Conservation (phyloP, 495 filamentous ascomycete genomes). For the Hypoxylon crocopeplum region DNA sequence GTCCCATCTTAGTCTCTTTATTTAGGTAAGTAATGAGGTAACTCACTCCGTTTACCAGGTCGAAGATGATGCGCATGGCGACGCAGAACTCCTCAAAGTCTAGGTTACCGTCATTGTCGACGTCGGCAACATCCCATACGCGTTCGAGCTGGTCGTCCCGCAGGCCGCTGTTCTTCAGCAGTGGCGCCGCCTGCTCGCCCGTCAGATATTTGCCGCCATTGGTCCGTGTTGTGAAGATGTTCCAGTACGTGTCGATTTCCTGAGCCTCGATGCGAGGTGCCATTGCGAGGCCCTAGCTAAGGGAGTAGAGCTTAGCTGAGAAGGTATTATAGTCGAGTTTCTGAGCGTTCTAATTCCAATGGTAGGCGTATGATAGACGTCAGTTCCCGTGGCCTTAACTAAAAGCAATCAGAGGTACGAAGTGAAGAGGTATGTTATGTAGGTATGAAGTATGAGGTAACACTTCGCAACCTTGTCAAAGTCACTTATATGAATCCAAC, state of each 20-base stretch:
- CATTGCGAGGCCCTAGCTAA: conserved; percentile 41
- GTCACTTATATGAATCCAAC: neutral
- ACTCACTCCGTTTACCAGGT: conserved; percentile 91
- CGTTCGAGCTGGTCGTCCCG: conserved; percentile 93
- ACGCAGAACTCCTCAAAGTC: conserved; percentile 99
- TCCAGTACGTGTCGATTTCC: conserved; percentile 98
- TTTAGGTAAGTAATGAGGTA: neutral
- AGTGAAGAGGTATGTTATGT: neutral
- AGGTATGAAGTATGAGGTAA: conserved; percentile 6
- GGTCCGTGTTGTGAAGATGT: conserved; percentile 89
- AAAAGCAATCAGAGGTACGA: neutral
- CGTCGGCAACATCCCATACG: conserved; percentile 97
- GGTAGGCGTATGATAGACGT: neutral
- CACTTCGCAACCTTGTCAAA: conserved; percentile 7
- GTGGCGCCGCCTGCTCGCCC: conserved; percentile 88
- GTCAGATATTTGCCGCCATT: conserved; percentile 85
- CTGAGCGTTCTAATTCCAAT: neutral
- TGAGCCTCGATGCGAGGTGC: conserved; percentile 91
- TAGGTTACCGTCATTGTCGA: conserved; percentile 93
- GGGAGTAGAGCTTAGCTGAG: neutral
- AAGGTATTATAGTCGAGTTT: neutral
- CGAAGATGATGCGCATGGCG: conserved; percentile 96
- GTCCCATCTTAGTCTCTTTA: conserved; percentile 8
- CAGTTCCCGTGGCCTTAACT: neutral
- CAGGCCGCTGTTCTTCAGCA: conserved; percentile 94